Evolutionary conservation across 345 rosid genomes (phyloP), one percentile per base, ranked within the genome.

Genomic region (Balakata baccata): DNA sequence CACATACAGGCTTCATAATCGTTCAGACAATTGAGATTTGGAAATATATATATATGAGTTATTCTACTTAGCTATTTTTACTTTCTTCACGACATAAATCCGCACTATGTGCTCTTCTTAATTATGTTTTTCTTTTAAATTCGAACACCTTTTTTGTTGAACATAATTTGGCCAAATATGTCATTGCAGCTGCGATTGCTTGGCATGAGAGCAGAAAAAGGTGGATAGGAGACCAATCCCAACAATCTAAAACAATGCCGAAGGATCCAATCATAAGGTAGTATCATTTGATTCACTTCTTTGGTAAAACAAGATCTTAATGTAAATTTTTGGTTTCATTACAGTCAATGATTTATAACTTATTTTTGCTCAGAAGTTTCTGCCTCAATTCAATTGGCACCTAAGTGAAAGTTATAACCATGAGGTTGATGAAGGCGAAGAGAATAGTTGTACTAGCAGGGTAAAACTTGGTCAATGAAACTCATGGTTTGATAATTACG

Each of bases 201-300:
- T 93, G 98, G 97, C 87, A 86, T 63, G 97, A 93, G 77, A 86
- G 16, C 71, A 85, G 98, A 77, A 86, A 79, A 76, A 89, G 77
- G 84, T 93, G 97, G 98, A 81, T 83, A 14, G 90, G 98, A 78
- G 91, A 88, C 73, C 83, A 73, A 72, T 82, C 92, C 73, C 79
- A 72, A 76, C 83, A 72, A 64, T 71, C 82, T 47, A 49, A 79
- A 74, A 78, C 74, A 78, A 62, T 75, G 64, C 43, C 75, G 2
- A 91, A 86, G 82, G 98, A 93, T 70, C 92, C 85, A 65, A 84
- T 91, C 66, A 89, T 93, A 84, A 88, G 97, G 98, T 90, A 79
- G 6, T 56, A 14, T 73, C n/a, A 6, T 51, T 69, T 66, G 16
- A 17, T 18, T 23, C 34, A 61, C 41, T 82, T 64, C 46, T 74